Base-by-base conservation (phyloP, 805 yeast genomes). In the Candida jianshihensis region DNA sequence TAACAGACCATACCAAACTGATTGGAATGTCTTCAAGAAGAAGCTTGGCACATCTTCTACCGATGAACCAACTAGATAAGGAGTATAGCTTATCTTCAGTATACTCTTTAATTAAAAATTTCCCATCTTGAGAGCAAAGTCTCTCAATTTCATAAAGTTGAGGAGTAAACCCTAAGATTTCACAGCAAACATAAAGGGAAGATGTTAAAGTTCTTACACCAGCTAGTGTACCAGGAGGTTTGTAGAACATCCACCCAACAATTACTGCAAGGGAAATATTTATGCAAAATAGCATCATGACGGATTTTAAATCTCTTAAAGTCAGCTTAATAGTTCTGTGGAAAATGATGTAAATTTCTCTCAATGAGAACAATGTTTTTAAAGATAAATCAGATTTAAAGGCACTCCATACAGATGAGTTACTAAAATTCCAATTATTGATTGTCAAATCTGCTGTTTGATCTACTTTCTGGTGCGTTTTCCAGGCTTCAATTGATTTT, bases 201-300 rank as follows among this genome's bases (percentile, higher is more conserved):
- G 77, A 73, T 19, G 73, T 57, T 6, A 54, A 56, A 1, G 94
- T 70, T 42, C 94, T 60, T 16, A 83, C 68, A 6, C 95, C 95
- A 1, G 78, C 68, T 25, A 78, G 44, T 11, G 73, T 64, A 3
- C 70, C 66, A 15, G 69, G 73, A 4, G 88, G 88, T 44, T 72
- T 72, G 52, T 59, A 80, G 49, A 79, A 86, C 29, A 86, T 69
- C 88, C 92, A 83, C 0, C 95, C 95, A 29, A 72, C 60, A n/a
- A 77, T 60, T 2, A 75, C 51, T 0, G 87, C 81, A 42, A 83
- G 44, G 0, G 72, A 35, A 27, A 41, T 30, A 3, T 78, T 72
- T n/a, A 64, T 68, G 16, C 64, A 43, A 6, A 75, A 54, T 3
- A 71, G 53, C 26, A 63, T 72, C 5, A 61, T 31, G 11, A 68